Base-by-base conservation (phyloP, 2,329 filamentous ascomycete genomes). In the Proliferodiscus dingleyae region DNA sequence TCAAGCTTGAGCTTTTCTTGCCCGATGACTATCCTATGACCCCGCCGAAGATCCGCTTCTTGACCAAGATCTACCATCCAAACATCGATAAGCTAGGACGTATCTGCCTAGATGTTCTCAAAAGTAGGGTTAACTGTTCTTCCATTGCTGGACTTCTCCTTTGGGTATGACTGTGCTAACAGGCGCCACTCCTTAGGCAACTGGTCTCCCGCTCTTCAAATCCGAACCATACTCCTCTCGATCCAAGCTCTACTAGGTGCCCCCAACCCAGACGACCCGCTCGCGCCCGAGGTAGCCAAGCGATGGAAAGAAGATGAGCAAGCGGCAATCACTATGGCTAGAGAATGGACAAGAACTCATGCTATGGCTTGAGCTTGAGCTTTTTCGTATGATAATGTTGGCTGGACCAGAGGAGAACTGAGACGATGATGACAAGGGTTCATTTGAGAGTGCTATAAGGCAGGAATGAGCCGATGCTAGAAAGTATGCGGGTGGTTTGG, bases 21-120 rank as follows among this genome's bases (percentile, higher is more conserved):
- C 94, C 94, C 36, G 93, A 98, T 63, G 93, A 98, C 72, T 98
- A 98, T 67, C 93, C 93, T 33, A 98, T 98, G 93, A 95, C 89
- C 26, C 91, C 93, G 43, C 93, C 93, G 37, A 96, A 96, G 75
- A 96, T 98, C 64, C 87, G 93, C 45, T 98, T 98, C 70, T 76
- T 98, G 41, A 98, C 94, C 60, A 96, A 95, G 72, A 97, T 98
- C 68, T 98, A 97, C 70, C 94, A 98, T 67, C 93, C 93, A 42
- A 98, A 98, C 67, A 96, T 98, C 59, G 93, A 98, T 67, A 94
- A 94, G 70, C 81, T 98, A 2, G 93, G 93, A 50, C 86, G 93
- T 50, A 98, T 98, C 69, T 98, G 94, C 65, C 73, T 98, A 40
- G 93, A 98, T 65, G 93, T 98, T 26, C 72, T 98, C 47, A 98